Conservation (phyloP, 2,329 filamentous ascomycete genomes). For the Colletotrichum nymphaeae region DNA sequence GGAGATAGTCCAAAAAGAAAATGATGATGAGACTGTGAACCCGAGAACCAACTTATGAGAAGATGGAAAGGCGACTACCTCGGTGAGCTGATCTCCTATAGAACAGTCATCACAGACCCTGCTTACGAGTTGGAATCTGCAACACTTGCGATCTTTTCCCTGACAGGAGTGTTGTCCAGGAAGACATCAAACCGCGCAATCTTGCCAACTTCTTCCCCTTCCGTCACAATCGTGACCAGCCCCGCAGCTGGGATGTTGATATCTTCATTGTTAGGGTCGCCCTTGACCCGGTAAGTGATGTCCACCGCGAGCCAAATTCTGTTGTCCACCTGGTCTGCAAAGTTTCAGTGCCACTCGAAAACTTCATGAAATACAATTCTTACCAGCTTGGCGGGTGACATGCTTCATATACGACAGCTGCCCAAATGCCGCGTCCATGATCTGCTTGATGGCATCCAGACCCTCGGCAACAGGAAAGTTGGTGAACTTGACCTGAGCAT, state of each 20-base stretch:
- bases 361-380: rapidly evolving
- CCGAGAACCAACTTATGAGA: no score
- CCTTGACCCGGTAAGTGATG: constrained; percentile 9
- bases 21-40: no score
- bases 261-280: background rate
- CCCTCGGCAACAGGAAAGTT: background rate
- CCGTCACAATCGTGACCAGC: background rate
- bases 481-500: background rate
- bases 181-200: constrained; percentile 9
- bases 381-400: background rate
- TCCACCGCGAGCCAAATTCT: background rate
- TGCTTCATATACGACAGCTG: constrained; percentile 22
- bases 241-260: constrained; percentile 8
- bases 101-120: no score
- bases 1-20: no score
- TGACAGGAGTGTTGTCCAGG: background rate
- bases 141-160: constrained; percentile 1
- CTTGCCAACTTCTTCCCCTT: constrained; percentile 13
- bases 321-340: constrained; percentile 6
- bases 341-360: background rate
- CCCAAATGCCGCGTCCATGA: background rate
- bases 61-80: no score
- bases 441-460: background rate
- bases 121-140: background rate
- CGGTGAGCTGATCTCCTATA: no score